A percentile compares a stretch with the other conserved stretches of the same genome.
These are phyloP conservation scores for Candida gigantensis DNA, from an alignment of 1,139 yeast genomes.

Conservation along the genomic window DNA sequence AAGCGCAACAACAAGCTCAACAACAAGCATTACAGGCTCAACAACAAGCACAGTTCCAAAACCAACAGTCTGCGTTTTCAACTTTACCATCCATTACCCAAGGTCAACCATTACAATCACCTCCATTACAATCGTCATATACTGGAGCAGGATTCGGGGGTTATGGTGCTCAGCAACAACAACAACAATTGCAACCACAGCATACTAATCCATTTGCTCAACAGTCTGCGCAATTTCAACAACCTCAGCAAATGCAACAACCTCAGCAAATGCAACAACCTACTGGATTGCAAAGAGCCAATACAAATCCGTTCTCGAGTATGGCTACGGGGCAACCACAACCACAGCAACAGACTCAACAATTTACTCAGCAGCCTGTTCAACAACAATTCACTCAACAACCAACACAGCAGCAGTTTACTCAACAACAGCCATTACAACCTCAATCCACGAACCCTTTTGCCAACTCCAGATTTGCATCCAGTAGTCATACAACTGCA, in stretches of 20 bases:
- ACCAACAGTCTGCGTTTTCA: constrained; percentile 10
- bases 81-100: constrained; percentile 17
- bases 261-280: constrained; percentile 17
- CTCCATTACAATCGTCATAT: constrained; percentile 24
- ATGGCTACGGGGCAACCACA: constrained; percentile 16
- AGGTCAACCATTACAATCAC: constrained; percentile 17
- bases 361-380: constrained; percentile 2
- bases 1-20: constrained; percentile 9
- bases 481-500: constrained; percentile 37
- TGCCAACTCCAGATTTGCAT: constrained; percentile 40
- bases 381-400: constrained; percentile 15
- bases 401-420: constrained; percentile 15
- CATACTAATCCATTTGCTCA: constrained; percentile 31
- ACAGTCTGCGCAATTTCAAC: constrained; percentile 12
- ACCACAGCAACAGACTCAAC: constrained; percentile 4
- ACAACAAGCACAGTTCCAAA: constrained; percentile 12
- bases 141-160: constrained; percentile 67
- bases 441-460: constrained; percentile 50
- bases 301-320: constrained; percentile 46
- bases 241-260: constrained; percentile 14
- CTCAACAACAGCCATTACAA: constrained; percentile 15
- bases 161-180: constrained; percentile 35
- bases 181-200: constrained; percentile 21
- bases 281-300: constrained; percentile 26
- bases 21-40: constrained; percentile 13